Base-by-base conservation (phyloP, 345 rosid species). In the Hirschfeldia incana region DNA sequence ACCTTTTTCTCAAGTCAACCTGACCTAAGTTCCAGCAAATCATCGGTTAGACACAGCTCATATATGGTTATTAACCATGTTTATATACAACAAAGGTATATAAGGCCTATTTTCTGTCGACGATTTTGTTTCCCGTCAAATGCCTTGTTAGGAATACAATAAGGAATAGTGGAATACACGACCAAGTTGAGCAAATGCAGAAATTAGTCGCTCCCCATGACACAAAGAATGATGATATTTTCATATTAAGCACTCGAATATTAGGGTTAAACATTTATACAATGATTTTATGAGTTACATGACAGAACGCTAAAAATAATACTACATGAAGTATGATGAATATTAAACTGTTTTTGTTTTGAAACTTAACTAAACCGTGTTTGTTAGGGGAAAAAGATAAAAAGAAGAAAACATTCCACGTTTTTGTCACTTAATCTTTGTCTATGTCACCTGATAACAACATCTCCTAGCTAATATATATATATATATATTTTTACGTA, bases 121-220 rank as follows among this genome's bases (percentile, higher is more conserved):
- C 53, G 12, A 44, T 11, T 12, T 44, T 44, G 53, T 44, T 44
- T 13, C 53, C 53, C 53, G 12, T 44, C 53, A 44, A 44, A 44
- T 44, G 53, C 15, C 53, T 44, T 4, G 53, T 44, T 44, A 44
- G 53, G 53, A 36, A 36, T 36, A 36, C 39, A 36, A 36, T 36
- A 36, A 49, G 64, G 64, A 32, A 70, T 70, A 72, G 65, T 72
- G 67, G 75, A 37, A 4, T 60, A 72, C 37, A 72, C 76, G 67
- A 72, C 58, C 57, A 11, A 27, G 67, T 72, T 9, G 58, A 61
- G 58, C 2, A 27, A 60, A 8, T 27, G 39, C 27, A 58, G 8
- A 34, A 21, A 28, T 36, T 36, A 60, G 76, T 72, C 34, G 58
- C 44, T 49, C 28, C 15, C 15, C 76, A 72, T 72, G 76, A 59